Percentiles rank a stretch among this genome's conserved stretches.
phyloP scores from a whole-genome alignment of 2,329 filamentous ascomycete genomes.

The Epichloe coenophiala region DNA sequence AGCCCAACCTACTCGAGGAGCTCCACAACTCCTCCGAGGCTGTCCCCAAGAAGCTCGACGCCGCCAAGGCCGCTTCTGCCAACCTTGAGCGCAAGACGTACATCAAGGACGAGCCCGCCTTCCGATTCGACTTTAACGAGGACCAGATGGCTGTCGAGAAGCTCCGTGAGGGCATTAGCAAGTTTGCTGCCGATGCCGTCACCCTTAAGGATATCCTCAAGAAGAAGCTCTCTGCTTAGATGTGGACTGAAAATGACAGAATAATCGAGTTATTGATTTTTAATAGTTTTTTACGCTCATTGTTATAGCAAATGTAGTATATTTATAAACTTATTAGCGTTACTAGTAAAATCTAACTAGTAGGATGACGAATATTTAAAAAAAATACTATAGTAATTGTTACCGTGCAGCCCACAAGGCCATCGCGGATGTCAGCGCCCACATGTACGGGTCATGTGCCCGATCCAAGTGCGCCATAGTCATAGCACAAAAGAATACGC shows the following conservation, averaged over 20 bases:
- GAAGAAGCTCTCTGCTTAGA: constrained; percentile 57
- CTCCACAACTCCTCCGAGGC: constrained; percentile 69
- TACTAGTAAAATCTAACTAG: too few species aligned
- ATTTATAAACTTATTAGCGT: too few species aligned
- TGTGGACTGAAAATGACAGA: neutral
- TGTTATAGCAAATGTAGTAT: too few species aligned
- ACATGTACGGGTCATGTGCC: too few species aligned
- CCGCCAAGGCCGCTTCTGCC: constrained; percentile 48
- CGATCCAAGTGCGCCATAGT: too few species aligned
- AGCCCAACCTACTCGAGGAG: constrained; percentile 89
- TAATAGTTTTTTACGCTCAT: too few species aligned
- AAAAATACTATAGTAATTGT: too few species aligned
- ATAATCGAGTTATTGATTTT: neutral
- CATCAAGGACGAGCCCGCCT: constrained; percentile 74
- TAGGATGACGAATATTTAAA: too few species aligned
- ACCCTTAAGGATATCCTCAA: constrained; percentile 88
- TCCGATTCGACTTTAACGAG: constrained; percentile 99
- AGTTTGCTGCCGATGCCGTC: constrained; percentile 91
- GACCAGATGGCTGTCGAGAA: constrained; percentile 99
- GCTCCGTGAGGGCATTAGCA: constrained; percentile 97
- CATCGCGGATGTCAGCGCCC: too few species aligned
- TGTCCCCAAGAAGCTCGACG: constrained; percentile 88
- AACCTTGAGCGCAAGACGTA: constrained; percentile 81
- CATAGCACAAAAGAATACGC: too few species aligned
- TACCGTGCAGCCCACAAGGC: too few species aligned